These are phyloP conservation scores for Camellia granthamiana DNA, from an alignment of 148 eudicot species.

Conservation along the genomic window DNA sequence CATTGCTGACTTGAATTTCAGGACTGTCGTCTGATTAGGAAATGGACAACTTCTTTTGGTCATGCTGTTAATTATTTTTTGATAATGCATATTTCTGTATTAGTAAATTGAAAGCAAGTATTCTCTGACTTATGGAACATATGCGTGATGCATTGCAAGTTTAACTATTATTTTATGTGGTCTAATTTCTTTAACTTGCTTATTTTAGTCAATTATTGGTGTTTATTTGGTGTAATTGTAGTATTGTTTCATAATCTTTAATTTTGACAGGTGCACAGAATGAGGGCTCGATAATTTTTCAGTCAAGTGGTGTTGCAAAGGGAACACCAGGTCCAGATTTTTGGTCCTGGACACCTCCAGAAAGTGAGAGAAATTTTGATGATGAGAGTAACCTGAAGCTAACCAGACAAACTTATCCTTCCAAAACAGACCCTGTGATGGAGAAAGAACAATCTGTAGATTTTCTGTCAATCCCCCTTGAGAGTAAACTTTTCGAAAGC, in stretches of 20 bases:
- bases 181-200: not conserved
- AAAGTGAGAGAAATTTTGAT: constrained; percentile 20
- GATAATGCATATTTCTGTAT: not conserved
- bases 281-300: constrained; percentile 22
- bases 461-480: constrained; percentile 57
- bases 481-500: constrained; percentile 44
- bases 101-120: not conserved
- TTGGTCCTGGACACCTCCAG: constrained; percentile 92
- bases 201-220: not conserved
- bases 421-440: constrained; percentile 38
- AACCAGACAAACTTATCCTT: constrained; percentile 30
- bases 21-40: not conserved
- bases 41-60: not conserved
- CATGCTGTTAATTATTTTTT: not conserved
- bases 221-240: not conserved
- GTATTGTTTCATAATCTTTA: not conserved
- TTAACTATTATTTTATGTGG: not conserved
- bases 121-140: not conserved
- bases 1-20: not conserved
- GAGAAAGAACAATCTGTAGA: constrained; percentile 55
- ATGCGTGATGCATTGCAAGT: not conserved
- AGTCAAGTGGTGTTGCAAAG: constrained; percentile 27
- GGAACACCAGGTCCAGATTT: constrained; percentile 81
- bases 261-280: constrained; percentile 25
- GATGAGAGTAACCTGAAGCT: constrained; percentile 25